phyloP scores from a whole-genome alignment of 768 basidiomycete genomes.

The Sarcomyxa edulis region DNA sequence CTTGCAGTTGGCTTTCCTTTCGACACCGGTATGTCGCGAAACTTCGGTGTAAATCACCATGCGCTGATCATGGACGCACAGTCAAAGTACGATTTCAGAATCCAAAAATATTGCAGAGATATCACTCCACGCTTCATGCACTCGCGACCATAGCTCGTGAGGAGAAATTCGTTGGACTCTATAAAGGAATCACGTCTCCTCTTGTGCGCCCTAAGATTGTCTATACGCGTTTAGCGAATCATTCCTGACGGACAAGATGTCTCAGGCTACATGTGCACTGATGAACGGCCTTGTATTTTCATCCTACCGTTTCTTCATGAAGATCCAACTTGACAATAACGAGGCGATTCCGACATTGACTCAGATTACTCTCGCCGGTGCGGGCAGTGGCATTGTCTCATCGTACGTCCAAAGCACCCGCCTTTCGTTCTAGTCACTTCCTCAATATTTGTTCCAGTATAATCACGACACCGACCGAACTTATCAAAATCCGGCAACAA shows the following conservation, averaged over 20 bases:
- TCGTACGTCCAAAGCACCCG: conserved; percentile 52
- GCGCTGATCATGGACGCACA: conserved; percentile 16
- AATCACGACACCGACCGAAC: conserved; percentile 78
- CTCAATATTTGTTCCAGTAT: conserved; percentile 33
- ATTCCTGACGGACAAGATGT: not conserved
- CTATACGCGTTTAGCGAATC: too few species aligned
- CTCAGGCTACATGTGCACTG: conserved; percentile 61
- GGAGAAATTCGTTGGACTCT: conserved; percentile 64
- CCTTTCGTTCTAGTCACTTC: conserved; percentile 4
- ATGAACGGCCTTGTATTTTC: conserved; percentile 88
- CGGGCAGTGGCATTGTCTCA: conserved; percentile 72
- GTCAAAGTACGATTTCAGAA: conserved; percentile 83
- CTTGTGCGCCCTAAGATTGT: conserved; percentile 42
- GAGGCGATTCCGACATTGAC: conserved; percentile 53
- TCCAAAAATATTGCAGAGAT: conserved; percentile 48
- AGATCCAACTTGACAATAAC: conserved; percentile 47
- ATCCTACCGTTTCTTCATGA: conserved; percentile 76
- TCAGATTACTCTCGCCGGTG: conserved; percentile 75
- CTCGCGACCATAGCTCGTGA: conserved; percentile 64
- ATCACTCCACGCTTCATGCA: conserved; percentile 61
- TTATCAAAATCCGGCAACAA: conserved; percentile 85
- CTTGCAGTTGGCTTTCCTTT: conserved; percentile 74
- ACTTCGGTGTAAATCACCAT: not conserved
- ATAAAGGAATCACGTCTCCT: conserved; percentile 76
- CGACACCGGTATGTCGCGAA: conserved; percentile 48